phyloP scores from a whole-genome alignment of 768 basidiomycete species.

The Agrocybe praecox region DNA sequence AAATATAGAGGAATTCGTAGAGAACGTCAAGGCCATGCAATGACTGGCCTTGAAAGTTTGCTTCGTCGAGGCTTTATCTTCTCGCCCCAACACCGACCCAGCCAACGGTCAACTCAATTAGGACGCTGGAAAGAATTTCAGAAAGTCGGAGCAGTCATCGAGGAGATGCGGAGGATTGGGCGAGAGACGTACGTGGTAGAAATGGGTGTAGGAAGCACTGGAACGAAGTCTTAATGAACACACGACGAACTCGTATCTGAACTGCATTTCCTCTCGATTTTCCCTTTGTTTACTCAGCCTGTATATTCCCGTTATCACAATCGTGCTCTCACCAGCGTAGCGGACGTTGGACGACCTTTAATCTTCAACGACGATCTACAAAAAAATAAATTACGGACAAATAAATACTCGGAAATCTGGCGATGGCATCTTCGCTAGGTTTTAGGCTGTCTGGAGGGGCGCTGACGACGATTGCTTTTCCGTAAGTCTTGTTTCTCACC shows the following conservation, averaged over 20 bases:
- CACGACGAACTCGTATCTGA: neutral
- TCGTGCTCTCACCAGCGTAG: neutral
- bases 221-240: constrained; percentile 2
- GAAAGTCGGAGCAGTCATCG: constrained; percentile 70
- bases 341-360: too few species aligned
- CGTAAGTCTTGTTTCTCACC: constrained; percentile 38
- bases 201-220: constrained; percentile 63
- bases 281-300: constrained; percentile 8
- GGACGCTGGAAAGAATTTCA: constrained; percentile 61
- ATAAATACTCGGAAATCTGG: too few species aligned
- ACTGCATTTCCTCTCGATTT: too few species aligned
- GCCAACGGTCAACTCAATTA: constrained; percentile 6
- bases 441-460: constrained; percentile 44
- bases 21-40: constrained; percentile 73
- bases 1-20: constrained; percentile 64
- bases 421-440: constrained; percentile 19
- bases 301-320: constrained; percentile 3
- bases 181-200: constrained; percentile 58
- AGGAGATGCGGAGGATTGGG: constrained; percentile 63
- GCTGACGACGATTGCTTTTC: constrained; percentile 46
- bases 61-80: constrained; percentile 51
- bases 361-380: too few species aligned
- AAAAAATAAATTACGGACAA: too few species aligned
- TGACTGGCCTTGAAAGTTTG: constrained; percentile 73
- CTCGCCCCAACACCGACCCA: neutral